Evolutionary conservation across 1,284 basidiomycete genomes (phyloP).

Genomic region (Cyathus olla): DNA sequence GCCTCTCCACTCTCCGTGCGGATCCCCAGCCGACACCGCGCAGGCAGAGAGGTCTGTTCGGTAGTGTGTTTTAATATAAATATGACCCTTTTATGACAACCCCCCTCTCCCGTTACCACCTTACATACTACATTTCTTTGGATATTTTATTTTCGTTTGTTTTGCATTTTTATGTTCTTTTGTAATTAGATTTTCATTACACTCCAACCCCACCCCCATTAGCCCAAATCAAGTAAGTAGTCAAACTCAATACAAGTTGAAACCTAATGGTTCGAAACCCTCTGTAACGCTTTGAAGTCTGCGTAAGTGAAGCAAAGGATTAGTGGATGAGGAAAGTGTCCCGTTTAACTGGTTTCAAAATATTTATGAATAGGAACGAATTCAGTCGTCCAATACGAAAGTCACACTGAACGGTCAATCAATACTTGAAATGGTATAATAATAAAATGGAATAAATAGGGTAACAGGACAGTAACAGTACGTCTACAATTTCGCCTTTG

Average conservation of each 20-base stretch:
- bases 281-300: too few species aligned
- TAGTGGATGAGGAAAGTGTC: too few species aligned
- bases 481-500: conserved; percentile 52
- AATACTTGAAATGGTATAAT: neutral
- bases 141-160: too few species aligned
- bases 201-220: neutral
- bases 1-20: conserved; percentile 84
- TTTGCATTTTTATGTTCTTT: neutral
- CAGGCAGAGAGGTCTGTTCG: conserved; percentile 79
- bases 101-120: too few species aligned
- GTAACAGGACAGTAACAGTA: neutral
- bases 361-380: too few species aligned
- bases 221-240: neutral
- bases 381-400: too few species aligned
- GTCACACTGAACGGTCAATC: too few species aligned
- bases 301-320: too few species aligned
- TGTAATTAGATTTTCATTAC: neutral
- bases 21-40: conserved; percentile 79
- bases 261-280: conserved; percentile 1
- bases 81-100: neutral
- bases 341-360: too few species aligned
- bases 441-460: neutral
- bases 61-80: conserved; percentile 66
- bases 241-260: neutral
- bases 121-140: too few species aligned